phyloP scores from a whole-genome alignment of 2,329 filamentous ascomycete genomes.

The Pseudocercospora cruenta region DNA sequence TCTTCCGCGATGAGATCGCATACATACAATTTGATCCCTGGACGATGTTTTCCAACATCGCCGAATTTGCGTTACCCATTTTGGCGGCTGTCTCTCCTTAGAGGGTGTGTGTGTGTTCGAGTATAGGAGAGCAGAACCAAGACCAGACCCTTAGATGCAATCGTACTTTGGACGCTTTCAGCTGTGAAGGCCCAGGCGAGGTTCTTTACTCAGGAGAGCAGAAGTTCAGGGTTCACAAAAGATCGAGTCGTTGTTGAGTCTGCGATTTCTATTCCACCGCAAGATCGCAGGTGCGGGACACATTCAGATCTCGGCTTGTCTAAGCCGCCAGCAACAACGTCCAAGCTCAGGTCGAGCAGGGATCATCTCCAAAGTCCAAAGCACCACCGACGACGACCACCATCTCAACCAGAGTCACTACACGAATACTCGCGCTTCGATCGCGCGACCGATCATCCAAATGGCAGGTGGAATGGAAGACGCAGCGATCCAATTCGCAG shows the following conservation, averaged over 20 bases:
- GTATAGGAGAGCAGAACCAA: not conserved
- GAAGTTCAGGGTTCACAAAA: no score
- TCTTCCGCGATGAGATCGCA: not conserved
- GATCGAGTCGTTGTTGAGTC: no score
- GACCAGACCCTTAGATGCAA: not conserved
- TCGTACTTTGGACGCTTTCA: not conserved
- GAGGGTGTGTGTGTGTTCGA: not conserved
- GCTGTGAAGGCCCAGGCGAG: not conserved
- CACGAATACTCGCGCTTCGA: not conserved
- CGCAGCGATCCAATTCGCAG: slow-evolving; percentile 62
- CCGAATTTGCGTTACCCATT: slow-evolving; percentile 61
- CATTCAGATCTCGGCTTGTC: not conserved
- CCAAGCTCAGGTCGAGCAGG: not conserved
- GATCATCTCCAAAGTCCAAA: not conserved
- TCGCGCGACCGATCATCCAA: not conserved
- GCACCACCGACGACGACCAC: not conserved
- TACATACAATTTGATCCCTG: slow-evolving; percentile 90
- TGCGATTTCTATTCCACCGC: not conserved
- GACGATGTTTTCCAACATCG: slow-evolving; percentile 92
- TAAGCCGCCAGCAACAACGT: slow-evolving; percentile 12
- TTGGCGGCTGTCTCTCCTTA: slow-evolving; percentile 32
- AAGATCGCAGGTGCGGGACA: not conserved
- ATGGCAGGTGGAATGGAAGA: slow-evolving; percentile 33
- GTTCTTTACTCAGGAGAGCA: not conserved
- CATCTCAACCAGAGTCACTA: not conserved